Conservation (phyloP, 352 stramenopile species). For the Phytophthora pinifolia region DNA sequence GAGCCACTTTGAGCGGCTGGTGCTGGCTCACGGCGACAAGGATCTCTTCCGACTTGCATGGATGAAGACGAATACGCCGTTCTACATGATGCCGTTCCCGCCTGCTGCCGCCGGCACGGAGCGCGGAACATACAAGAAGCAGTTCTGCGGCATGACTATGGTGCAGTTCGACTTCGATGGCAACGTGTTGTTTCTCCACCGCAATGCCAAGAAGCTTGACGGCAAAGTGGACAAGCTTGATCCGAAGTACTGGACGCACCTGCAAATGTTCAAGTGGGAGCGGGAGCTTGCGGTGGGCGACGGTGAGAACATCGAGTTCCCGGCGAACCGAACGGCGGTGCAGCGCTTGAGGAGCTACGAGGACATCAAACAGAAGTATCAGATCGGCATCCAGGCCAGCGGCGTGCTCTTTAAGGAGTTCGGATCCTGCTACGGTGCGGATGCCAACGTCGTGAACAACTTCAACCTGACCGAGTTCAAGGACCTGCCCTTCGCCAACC, state of each 20-base stretch:
- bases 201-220: conserved; percentile 72
- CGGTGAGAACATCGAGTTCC: conserved; percentile 10
- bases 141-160: conserved; percentile 80
- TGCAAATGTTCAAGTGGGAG: conserved; percentile 50
- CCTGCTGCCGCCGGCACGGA: conserved; percentile 42
- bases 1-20: conserved; percentile 58
- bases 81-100: conserved; percentile 61
- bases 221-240: conserved; percentile 47
- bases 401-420: conserved; percentile 50
- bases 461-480: conserved; percentile 49
- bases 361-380: conserved; percentile 46
- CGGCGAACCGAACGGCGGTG: conserved; percentile 20
- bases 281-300: conserved; percentile 2
- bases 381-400: conserved; percentile 44
- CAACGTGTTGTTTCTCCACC: conserved; percentile 68
- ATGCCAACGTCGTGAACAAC: conserved; percentile 32
- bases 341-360: conserved; percentile 43
- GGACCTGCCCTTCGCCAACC: conserved; percentile 41
- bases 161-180: conserved; percentile 59
- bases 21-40: conserved; percentile 75
- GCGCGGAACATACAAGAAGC: conserved; percentile 31
- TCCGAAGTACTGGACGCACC: conserved; percentile 40
- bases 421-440: conserved; percentile 50
- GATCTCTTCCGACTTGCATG: conserved; percentile 80
- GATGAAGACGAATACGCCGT: conserved; percentile 64